Evolutionary conservation across 2,329 filamentous ascomycete species (phyloP).

Genomic region (Elsinoe batatas): DNA sequence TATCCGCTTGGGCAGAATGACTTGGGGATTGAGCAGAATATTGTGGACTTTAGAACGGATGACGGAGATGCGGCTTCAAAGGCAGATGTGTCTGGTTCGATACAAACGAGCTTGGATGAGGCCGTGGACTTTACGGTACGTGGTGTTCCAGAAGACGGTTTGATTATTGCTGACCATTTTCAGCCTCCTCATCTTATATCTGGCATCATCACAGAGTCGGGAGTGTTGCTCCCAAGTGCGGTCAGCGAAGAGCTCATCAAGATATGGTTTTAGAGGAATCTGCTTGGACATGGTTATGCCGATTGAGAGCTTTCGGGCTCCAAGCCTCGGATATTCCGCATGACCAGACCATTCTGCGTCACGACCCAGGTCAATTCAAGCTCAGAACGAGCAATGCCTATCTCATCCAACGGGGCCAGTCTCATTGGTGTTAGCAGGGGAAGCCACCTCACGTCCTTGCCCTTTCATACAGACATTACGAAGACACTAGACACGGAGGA

Average conservation of each 20-base stretch:
- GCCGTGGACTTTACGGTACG: constrained; percentile 63
- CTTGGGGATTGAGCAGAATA: constrained; percentile 66
- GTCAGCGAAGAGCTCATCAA: constrained; percentile 62
- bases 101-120: constrained; percentile 26
- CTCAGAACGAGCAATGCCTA: too few relatives aligned
- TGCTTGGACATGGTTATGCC: neutral
- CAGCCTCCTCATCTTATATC: constrained; percentile 60
- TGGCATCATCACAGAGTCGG: constrained; percentile 66
- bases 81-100: constrained; percentile 15
- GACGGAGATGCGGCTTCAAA: constrained; percentile 21
- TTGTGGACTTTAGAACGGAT: constrained; percentile 61
- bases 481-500: neutral
- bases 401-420: too few relatives aligned
- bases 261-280: constrained; percentile 38
- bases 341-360: neutral
- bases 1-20: constrained; percentile 76
- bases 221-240: constrained; percentile 59
- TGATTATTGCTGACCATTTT: constrained; percentile 21
- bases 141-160: constrained; percentile 10
- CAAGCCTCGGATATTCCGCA: neutral
- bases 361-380: too few relatives aligned
- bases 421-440: too few relatives aligned
- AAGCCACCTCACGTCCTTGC: too few relatives aligned
- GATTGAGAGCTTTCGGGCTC: neutral
- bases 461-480: too few relatives aligned